phyloP scores from a whole-genome alignment of 208 protist species.

The Trichomonas tenax region DNA sequence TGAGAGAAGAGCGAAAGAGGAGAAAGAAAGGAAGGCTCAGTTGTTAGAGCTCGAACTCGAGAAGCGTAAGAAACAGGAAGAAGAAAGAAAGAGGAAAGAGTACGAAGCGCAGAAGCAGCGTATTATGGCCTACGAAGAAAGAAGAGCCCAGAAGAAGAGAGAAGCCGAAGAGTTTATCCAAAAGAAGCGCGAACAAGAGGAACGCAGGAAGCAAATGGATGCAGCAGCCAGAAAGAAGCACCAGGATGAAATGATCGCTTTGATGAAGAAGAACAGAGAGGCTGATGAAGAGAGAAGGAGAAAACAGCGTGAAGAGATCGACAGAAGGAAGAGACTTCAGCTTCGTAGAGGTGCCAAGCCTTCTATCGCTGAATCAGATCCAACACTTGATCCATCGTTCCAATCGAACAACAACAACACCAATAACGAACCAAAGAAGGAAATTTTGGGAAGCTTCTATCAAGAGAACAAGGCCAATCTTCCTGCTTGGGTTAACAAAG shows the following conservation, averaged over 20 bases:
- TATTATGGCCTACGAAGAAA: conserved; percentile 4
- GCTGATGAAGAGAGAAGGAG: neutral
- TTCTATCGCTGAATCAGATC: neutral
- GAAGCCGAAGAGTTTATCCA: neutral
- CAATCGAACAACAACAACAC: neutral
- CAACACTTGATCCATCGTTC: neutral
- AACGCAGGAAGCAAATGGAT: neutral
- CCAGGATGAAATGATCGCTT: neutral
- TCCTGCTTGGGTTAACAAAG: neutral
- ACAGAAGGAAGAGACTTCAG: neutral
- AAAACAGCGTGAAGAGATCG: neutral
- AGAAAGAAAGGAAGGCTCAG: conserved; percentile 5
- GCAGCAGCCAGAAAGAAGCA: neutral
- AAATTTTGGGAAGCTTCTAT: neutral
- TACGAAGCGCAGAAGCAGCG: neutral
- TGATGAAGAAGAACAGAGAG: neutral
- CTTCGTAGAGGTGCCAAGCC: neutral
- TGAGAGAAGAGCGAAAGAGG: neutral
- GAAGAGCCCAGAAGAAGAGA: neutral
- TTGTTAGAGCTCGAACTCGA: neutral
- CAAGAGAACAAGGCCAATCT: neutral
- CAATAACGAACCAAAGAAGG: neutral
- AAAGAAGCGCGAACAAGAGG: neutral
- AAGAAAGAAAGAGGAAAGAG: conserved; percentile 18
- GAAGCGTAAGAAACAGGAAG: conserved; percentile 14